Conservation (phyloP, 306 rosid genomes). For the Canavalia gladiata region DNA sequence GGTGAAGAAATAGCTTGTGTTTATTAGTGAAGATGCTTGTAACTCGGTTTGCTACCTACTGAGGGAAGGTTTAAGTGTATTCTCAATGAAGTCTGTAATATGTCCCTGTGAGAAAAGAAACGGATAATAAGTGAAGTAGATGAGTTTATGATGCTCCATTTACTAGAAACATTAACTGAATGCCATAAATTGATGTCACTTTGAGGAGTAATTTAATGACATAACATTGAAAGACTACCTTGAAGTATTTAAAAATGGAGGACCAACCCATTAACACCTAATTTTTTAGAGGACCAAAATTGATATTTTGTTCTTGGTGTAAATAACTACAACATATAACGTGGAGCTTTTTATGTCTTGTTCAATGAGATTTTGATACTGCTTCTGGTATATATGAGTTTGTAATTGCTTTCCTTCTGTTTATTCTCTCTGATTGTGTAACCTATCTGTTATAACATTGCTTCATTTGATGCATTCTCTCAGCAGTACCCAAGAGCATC, state of each 20-base stretch:
- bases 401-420: not conserved
- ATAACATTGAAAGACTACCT: not conserved
- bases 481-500: slow-evolving; percentile 80
- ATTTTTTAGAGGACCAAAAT: not conserved
- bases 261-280: not conserved
- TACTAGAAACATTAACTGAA: not conserved
- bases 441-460: slow-evolving; percentile 19
- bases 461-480: slow-evolving; percentile 45
- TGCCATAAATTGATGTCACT: not conserved
- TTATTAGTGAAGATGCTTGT: not conserved
- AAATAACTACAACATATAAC: slow-evolving; percentile 10
- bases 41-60: slow-evolving; percentile 38
- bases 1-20: not conserved
- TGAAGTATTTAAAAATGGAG: slow-evolving; percentile 12
- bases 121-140: not conserved
- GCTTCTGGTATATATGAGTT: slow-evolving; percentile 14
- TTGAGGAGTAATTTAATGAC: not conserved
- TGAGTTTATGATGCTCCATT: slow-evolving; percentile 26
- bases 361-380: slow-evolving; percentile 20
- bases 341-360: not conserved
- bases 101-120: slow-evolving; percentile 23
- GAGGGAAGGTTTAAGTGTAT: slow-evolving; percentile 31
- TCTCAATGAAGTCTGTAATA: slow-evolving; percentile 14
- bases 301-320: not conserved
- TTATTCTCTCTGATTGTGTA: slow-evolving; percentile 28